Conservation (phyloP, 108 stramenopile genomes). For the Parmales sp. region DNA sequence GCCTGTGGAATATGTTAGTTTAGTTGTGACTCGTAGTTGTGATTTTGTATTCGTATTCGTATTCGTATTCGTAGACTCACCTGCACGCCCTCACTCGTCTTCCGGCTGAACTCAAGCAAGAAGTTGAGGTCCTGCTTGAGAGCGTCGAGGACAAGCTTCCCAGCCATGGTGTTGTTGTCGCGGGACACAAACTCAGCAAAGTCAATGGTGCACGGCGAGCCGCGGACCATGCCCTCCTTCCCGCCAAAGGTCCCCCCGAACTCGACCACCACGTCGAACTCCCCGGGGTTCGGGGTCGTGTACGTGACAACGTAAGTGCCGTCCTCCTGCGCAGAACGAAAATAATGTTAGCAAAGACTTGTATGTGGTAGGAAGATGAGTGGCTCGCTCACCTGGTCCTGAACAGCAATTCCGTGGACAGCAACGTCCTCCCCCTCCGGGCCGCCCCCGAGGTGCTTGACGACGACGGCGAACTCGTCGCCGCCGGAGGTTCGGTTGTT, state of each 20-base stretch:
- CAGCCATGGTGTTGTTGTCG: constrained; percentile 34
- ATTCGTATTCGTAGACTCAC: not conserved
- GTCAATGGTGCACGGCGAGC: constrained; percentile 37
- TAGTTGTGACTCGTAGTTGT: not conserved
- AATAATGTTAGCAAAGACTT: too few species aligned
- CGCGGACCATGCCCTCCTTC: constrained; percentile 44
- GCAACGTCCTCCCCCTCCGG: constrained; percentile 17
- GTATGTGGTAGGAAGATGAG: too few species aligned
- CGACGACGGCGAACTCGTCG: constrained; percentile 49
- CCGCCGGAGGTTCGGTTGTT: constrained; percentile 53
- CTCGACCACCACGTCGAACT: constrained; percentile 39
- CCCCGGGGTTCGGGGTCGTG: constrained; percentile 33
- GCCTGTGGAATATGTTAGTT: not conserved
- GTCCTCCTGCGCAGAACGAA: constrained; percentile 21
- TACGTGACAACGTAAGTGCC: constrained; percentile 57
- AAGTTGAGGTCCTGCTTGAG: constrained; percentile 34
- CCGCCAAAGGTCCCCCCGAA: constrained; percentile 61
- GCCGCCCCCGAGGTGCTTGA: constrained; percentile 12
- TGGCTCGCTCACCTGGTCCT: too few species aligned
- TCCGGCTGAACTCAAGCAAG: not conserved
- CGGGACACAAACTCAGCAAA: constrained; percentile 8
- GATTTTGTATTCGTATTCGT: not conserved
- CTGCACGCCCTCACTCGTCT: not conserved
- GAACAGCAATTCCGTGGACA: constrained; percentile 16
- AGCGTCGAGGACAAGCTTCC: constrained; percentile 24